Base-by-base conservation (phyloP, 2,329 filamentous ascomycete species). In the Calonectria leucothoes region DNA sequence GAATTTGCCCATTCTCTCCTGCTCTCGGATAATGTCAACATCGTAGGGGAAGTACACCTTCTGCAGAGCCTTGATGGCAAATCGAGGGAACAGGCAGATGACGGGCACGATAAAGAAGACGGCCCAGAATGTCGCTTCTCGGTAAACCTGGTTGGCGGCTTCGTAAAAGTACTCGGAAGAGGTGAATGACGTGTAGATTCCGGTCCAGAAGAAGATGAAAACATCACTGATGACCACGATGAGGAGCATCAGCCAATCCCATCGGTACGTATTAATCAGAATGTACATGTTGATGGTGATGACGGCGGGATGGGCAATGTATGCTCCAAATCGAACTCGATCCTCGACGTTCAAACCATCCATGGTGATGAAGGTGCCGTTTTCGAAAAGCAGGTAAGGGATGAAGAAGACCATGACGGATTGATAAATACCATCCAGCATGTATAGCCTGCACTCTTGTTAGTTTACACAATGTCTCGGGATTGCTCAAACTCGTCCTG, bases 191-290 rank as follows among this genome's bases (percentile, higher is more conserved):
- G 90, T 90, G 86, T 97, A 99, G 45, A 98, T 90, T 35, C 95
- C 97, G 7, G 97, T 98, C 95, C 97, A 98, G 87, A 98, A 94
- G 88, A 95, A 99, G 81, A 98, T 91, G 80, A 98, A 91, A 35
- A 98, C 83, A 75, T 94, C 94, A 85, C 95, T 98, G 83, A 98
- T 90, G 29, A 86, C 85, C 66, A 97, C 93, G 75, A 98, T 93
- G 72, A 98, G 87, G 27, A 96, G 85, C 86, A 97, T 97, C 80
- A 99, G 88, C 96, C 96, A 99, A 84, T 99, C 97, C 97, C 97
- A 99, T 74, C 96, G 92, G 84, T 98, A 98, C 0, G 94, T 97
- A 85, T 99, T 99, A 87, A 98, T 92, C 76, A 99, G 88, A 78
- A 99, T 95, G 87, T 98, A 99, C 72, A 93, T 87, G 84, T 99